Percentiles rank a stretch among this genome's conserved stretches.
phyloP scores from a whole-genome alignment of 371 early-diverging fungal genomes.

The Mycotypha africana region DNA sequence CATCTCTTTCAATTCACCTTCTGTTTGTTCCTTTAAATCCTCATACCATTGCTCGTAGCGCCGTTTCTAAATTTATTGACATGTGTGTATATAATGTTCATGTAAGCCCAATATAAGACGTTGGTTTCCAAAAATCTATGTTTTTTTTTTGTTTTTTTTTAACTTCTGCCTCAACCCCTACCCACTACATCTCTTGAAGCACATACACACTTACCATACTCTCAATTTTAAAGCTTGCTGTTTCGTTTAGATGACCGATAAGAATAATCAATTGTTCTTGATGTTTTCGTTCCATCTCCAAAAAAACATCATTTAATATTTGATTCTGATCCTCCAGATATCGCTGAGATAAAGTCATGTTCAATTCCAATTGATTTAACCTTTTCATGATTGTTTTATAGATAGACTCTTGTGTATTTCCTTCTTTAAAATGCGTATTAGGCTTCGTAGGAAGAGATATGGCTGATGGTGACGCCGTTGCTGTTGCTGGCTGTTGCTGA shows the following conservation, averaged over 20 bases:
- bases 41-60: constrained; percentile 58
- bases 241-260: constrained; percentile 59
- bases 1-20: constrained; percentile 44
- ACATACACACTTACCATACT: constrained; percentile 38
- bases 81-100: neutral
- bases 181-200: too few relatives aligned
- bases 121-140: too few relatives aligned
- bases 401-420: constrained; percentile 61
- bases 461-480: constrained; percentile 9
- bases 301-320: constrained; percentile 70
- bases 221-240: constrained; percentile 54
- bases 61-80: constrained; percentile 40
- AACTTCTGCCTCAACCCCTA: too few relatives aligned
- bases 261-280: constrained; percentile 54
- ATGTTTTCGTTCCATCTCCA: constrained; percentile 55
- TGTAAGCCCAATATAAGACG: too few relatives aligned
- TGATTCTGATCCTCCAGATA: constrained; percentile 84
- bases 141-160: too few relatives aligned
- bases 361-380: constrained; percentile 70
- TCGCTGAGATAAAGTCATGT: constrained; percentile 71
- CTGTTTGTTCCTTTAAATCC: constrained; percentile 46
- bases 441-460: constrained; percentile 12
- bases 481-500: too few relatives aligned
- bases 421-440: constrained; percentile 12
- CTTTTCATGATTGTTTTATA: constrained; percentile 90